phyloP scores from a whole-genome alignment of 2,329 filamentous ascomycete genomes.

The Botrytis hyacinthi region DNA sequence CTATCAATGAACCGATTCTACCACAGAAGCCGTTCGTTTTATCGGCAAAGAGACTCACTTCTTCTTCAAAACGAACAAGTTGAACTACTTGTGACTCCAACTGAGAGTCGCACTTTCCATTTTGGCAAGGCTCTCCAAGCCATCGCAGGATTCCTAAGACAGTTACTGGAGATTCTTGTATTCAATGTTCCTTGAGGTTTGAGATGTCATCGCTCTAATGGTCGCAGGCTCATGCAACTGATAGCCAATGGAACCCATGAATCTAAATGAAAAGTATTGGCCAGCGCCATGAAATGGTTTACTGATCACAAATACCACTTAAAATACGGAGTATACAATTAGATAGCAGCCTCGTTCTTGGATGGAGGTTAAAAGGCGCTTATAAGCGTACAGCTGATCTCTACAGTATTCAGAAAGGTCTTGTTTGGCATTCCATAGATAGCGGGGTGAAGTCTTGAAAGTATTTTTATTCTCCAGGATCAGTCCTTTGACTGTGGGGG shows the following conservation, averaged over 20 bases:
- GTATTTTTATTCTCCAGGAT: background rate
- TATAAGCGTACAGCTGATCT: background rate
- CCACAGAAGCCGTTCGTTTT: background rate
- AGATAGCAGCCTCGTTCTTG: constrained; percentile 6
- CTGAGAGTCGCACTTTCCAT: background rate
- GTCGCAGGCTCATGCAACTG: background rate
- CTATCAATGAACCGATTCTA: background rate
- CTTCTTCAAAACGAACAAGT: background rate
- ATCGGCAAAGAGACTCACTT: background rate
- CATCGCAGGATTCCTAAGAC: background rate
- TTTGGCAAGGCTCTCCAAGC: background rate
- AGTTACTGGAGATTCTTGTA: background rate
- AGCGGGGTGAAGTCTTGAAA: background rate
- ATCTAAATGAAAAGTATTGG: background rate
- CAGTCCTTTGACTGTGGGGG: background rate
- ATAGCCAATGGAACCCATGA: background rate
- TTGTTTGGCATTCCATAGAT: background rate
- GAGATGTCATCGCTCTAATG: background rate
- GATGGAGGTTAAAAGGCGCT: background rate
- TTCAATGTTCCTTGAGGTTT: background rate
- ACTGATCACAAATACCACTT: background rate
- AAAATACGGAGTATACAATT: background rate
- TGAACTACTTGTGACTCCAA: background rate
- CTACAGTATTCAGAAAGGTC: background rate
- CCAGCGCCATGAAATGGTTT: background rate